These are phyloP conservation scores for Chlorella sp. DNA, from an alignment of 139 green algal genomes.

Conservation along the genomic window DNA sequence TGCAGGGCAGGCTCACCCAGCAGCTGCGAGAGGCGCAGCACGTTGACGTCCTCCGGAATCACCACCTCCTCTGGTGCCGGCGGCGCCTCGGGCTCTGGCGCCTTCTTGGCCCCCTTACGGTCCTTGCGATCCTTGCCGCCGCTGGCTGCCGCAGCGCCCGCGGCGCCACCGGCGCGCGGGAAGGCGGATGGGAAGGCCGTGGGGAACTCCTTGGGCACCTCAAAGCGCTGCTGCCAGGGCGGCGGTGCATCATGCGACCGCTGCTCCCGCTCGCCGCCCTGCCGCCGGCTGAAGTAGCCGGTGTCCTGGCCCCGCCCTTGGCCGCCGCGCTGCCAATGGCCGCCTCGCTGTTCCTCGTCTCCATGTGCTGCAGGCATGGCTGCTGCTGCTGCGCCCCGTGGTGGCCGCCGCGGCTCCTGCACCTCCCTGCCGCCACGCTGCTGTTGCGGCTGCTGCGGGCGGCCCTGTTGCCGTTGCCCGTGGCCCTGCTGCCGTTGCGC, in stretches of 20 bases:
- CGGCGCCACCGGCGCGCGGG: background rate
- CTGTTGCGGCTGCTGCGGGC: background rate
- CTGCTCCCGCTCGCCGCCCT: background rate
- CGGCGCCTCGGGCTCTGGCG: background rate
- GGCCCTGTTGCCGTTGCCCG: constrained; percentile 1
- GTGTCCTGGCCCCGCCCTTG: background rate
- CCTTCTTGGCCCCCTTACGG: background rate
- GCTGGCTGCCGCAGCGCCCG: background rate
- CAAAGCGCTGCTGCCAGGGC: constrained; percentile 1
- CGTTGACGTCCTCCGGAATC: constrained; percentile 55
- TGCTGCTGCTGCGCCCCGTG: background rate
- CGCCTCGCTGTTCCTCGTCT: background rate
- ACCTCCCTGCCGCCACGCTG: background rate
- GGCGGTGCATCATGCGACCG: background rate
- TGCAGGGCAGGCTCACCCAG: constrained; percentile 51
- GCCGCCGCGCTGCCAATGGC: background rate
- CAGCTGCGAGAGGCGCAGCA: constrained; percentile 52
- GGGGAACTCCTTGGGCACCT: constrained; percentile 8
- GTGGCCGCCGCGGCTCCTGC: background rate
- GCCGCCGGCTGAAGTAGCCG: background rate
- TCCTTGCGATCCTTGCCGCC: background rate
- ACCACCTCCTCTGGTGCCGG: constrained; percentile 9
- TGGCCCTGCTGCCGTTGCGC: background rate
- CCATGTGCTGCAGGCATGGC: background rate
- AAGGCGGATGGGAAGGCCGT: constrained; percentile 8